phyloP scores from a whole-genome alignment of 139 green algal genomes.

The Micractinium sp. region DNA sequence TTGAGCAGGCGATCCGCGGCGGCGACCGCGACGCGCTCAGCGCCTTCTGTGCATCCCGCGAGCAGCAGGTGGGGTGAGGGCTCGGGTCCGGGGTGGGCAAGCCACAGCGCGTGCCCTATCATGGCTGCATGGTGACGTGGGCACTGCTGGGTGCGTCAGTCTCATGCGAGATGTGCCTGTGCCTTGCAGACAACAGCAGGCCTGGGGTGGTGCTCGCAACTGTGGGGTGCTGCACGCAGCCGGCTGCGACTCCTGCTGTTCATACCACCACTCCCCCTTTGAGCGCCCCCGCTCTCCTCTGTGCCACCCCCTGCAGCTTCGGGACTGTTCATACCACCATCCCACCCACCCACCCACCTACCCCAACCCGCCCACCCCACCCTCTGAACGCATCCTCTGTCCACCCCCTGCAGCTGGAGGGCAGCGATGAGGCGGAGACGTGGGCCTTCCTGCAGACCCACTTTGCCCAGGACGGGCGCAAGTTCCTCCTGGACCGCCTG shows the following conservation, averaged over 20 bases:
- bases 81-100: neutral
- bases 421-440: slow-evolving; percentile 84
- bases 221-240: too few species aligned
- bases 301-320: too few species aligned
- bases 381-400: too few species aligned
- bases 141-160: too few species aligned
- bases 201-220: too few species aligned
- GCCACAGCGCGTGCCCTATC: neutral
- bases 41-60: slow-evolving; percentile 77
- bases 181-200: too few species aligned
- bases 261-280: too few species aligned
- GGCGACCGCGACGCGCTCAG: slow-evolving; percentile 72
- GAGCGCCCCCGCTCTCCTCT: too few species aligned
- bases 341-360: neutral
- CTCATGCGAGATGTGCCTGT: too few species aligned
- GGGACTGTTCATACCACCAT: too few species aligned
- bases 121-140: neutral
- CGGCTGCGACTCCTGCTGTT: too few species aligned
- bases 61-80: slow-evolving; percentile 10
- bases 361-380: neutral
- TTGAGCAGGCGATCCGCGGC: slow-evolving; percentile 80
- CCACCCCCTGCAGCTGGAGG: slow-evolving; percentile 11
- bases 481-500: slow-evolving; percentile 83
- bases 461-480: slow-evolving; percentile 87
- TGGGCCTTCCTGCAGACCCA: slow-evolving; percentile 93